Evolutionary conservation across 371 early-diverging fungal species (phyloP), one percentile per base, ranked within the genome.

Genomic region (Chytridium lagenaria): DNA sequence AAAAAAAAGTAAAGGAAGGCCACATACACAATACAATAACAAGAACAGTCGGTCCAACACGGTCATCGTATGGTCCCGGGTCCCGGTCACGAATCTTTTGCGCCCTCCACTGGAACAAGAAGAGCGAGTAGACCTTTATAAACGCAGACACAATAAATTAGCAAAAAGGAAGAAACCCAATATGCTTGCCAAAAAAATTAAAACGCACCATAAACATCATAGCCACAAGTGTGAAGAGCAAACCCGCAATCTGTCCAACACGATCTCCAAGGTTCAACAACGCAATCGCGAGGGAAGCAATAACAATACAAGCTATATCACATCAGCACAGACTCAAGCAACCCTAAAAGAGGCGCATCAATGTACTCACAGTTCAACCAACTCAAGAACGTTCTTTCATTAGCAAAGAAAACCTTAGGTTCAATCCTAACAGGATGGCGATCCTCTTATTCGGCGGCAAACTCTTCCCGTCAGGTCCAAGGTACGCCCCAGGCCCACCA

Each of bases 371-470:
- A 85, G 31, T 89, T 87, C 63, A 90, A 73, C 84, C 90, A 90
- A n/a, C 96, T 91, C 61, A 99, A 87, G 80, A 99, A 99, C 0
- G 99, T 99, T 66, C 99, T 90, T 84, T 99, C 99, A 78, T 99
- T 99, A 68, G 99, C 99, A 88, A 99, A 99, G 84, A 93, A 99
- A 19, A 98, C 98, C 84, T 99, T 99, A 59, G 99, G 99, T 75
- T 99, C 99, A 1, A 99, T 93, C 23, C 98, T 91, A 28, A 95
- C 90, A 0, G 96, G 92, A 94, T 87, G 0, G 89, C 88, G 34
- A 95, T 91, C 39, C 80, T 61, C 69, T 84, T 84, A n/a, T 71
- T 50, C 52, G 52, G 70, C 15, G 59, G 66, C 39, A 66, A 30
- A 2, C 19, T 26, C 66, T 66, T 66, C 5, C 66, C 66, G 28